Base-by-base conservation (phyloP, 2,329 filamentous ascomycete genomes). In the Lasiodiplodia gonubiensis region DNA sequence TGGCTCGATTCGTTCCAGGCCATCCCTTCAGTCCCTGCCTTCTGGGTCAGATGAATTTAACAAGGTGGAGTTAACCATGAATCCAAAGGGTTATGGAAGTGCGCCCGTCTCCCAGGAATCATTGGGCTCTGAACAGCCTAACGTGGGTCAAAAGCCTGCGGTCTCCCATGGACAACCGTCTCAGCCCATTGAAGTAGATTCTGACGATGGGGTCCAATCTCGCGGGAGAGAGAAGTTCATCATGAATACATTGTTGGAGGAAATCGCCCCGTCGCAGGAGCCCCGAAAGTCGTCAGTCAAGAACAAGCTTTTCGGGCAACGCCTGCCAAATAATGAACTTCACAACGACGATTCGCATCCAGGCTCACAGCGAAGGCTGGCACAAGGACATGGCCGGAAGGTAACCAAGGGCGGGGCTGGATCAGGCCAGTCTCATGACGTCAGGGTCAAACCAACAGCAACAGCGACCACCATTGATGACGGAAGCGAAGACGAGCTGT, bases 11-110 rank as follows among this genome's bases (percentile, higher is more conserved):
- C 59, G 35, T 7, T 63, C 59, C 25, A 30, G 5, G 10, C 39
- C 12, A 10, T 57, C 53, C n/a, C 33, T 16, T n/a, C 3, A 6
- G 5, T 63, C 59, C 11, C 30, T 30, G 16, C 27, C 35, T 27
- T 66, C 57, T n/a, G 21, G 10, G 16, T 18, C 33, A n/a, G 16
- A 35, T 2, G 37, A 48, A 30, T 66, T 49, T 39, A n/a, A 57
- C 6, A 48, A 14, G 5, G 64, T 66, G 52, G 64, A 66, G 6
- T 37, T 49, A 1, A 48, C 37, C 10, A 66, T 66, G 64, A 59
- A 66, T 21, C 37, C 64, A n/a, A 48, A 37, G 21, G n/a, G 25
- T 21, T 46, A 48, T 30, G 8, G 25, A 18, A 30, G 25, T n/a
- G 23, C 64, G 25, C 52, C 21, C 3, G 11, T 18, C 18, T 57